Conservation (phyloP, 2,329 filamentous ascomycete species). For the Ascochyta clinopodiicola region DNA sequence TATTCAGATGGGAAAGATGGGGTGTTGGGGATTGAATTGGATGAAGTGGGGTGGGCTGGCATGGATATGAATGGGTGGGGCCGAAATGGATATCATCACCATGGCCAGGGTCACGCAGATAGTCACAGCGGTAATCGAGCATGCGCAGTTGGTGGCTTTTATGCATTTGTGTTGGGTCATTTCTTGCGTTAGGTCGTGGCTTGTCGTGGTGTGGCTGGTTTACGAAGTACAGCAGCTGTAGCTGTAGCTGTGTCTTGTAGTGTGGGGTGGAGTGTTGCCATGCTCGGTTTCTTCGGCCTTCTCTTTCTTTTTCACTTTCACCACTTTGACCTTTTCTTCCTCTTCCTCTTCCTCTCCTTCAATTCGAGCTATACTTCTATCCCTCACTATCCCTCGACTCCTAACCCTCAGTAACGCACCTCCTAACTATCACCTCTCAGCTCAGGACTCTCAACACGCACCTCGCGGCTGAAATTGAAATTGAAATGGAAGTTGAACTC, state of each 20-base stretch:
- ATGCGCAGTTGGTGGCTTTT: not conserved
- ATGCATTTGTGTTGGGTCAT: not conserved
- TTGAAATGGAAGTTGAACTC: too few relatives aligned
- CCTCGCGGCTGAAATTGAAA: too few relatives aligned
- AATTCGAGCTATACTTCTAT: too few relatives aligned
- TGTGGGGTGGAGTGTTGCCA: too few relatives aligned
- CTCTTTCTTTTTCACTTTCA: not conserved
- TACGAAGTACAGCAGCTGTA: too few relatives aligned
- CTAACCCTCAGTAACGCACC: too few relatives aligned
- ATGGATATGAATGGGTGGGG: not conserved
- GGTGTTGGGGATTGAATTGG: not conserved
- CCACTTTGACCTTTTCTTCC: not conserved
- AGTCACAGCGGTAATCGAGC: conserved; percentile 5
- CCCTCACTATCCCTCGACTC: too few relatives aligned
- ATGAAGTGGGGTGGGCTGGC: not conserved
- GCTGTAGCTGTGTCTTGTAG: not conserved
- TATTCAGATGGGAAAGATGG: too few relatives aligned
- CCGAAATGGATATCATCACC: not conserved
- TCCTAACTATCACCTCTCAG: too few relatives aligned
- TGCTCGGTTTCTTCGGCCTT: not conserved
- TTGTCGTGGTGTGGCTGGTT: not conserved
- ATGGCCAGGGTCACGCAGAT: not conserved
- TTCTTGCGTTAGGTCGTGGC: not conserved
- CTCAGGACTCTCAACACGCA: too few relatives aligned
- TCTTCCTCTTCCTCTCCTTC: too few relatives aligned